Base-by-base conservation (phyloP, 805 yeast species). In the Candida odintsovae region DNA sequence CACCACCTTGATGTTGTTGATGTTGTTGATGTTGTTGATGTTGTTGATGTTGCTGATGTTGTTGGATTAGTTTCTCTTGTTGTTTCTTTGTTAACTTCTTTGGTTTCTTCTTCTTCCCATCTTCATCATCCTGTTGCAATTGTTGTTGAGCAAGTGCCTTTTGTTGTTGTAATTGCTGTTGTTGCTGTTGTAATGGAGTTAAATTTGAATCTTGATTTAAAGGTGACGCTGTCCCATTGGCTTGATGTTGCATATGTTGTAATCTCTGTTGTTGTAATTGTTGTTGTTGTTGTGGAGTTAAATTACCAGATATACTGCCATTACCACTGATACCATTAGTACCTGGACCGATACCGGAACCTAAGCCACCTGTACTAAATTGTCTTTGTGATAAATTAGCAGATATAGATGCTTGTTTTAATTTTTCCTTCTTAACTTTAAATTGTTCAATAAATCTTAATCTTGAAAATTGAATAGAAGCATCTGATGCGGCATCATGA, bases 401-500 rank as follows among this genome's bases (percentile, higher is more conserved):
- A 25, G 61, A 57, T 43, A 66, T 55, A 12, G 73, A 69, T 20
- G 71, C 73, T 47, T 73, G 76, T 49, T 73, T 72, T 48, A 72
- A 60, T 50, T 77, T 70, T 48, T 78, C 83, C 57, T 79, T 77
- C 61, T 86, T 78, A 41, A 86, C 72, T 45, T 95, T 73, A 67
- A 86, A 80, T 65, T 86, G 94, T 63, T 92, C 98, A 49, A 92
- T 85, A 57, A 90, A 89, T 52, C 95, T 75, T 43, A 92, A 70
- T 53, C 98, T 78, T 74, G 87, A 79, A 64, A 94, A 94, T 64
- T 90, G 95, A 40, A 72, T 71, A 21, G 64, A 61, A 41, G 68
- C 72, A 25, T 59, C 29, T 1, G 50, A 45, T 19, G 42, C 42
- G 12, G 37, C 55, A 11, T 56, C 52, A 11, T 51, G 52, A 8